phyloP scores from a whole-genome alignment of 2,329 filamentous ascomycete species.

The Fusarium buharicum region DNA sequence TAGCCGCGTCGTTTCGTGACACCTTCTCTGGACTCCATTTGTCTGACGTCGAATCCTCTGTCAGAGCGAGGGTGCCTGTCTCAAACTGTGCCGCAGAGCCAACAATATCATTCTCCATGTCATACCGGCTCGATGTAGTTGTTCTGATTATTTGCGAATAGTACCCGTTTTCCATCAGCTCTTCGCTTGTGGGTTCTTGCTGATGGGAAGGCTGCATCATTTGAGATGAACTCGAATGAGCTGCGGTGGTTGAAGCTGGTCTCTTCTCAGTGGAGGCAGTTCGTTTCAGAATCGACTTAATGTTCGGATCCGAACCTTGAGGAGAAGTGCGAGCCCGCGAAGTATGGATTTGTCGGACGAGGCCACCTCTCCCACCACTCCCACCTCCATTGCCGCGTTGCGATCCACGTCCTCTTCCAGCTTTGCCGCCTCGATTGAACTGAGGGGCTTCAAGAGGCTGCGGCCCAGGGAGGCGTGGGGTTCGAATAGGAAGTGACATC shows the following conservation, averaged over 20 bases:
- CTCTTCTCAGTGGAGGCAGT: too few relatives aligned
- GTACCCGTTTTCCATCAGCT: constrained; percentile 53
- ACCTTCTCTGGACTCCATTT: constrained; percentile 38
- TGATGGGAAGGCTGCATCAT: neutral
- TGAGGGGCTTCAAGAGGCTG: neutral
- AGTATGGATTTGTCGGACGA: neutral
- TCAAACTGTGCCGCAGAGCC: neutral
- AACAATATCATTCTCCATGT: neutral
- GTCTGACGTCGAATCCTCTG: constrained; percentile 12
- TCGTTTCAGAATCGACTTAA: neutral
- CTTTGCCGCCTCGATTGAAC: neutral
- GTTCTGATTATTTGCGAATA: neutral
- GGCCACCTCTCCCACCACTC: neutral
- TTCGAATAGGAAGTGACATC: neutral
- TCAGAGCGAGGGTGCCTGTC: neutral
- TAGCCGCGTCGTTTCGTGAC: constrained; percentile 14
- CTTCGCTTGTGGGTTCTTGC: constrained; percentile 61
- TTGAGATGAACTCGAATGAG: neutral
- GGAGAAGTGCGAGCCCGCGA: neutral
- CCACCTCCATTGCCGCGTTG: constrained; percentile 1
- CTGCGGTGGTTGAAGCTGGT: neutral
- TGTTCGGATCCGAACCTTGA: neutral
- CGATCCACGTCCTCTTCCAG: neutral
- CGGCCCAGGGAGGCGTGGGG: neutral
- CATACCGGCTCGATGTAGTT: neutral